phyloP scores from a whole-genome alignment of 2,329 filamentous ascomycete genomes.

The Penicillium sp. region DNA sequence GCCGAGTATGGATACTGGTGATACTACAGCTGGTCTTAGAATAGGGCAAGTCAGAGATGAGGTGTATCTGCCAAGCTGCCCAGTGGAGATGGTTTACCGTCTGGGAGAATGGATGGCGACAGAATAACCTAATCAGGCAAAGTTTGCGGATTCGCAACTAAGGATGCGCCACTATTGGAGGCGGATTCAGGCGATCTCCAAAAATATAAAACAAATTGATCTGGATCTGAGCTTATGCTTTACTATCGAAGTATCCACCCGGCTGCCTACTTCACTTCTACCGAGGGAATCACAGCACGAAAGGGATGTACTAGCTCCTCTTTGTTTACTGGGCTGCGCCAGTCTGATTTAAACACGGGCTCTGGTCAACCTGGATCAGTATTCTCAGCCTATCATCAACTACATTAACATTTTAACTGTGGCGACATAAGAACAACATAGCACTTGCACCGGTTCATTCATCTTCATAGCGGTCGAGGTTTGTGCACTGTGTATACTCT shows the following conservation, averaged over 20 bases:
- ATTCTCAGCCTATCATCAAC: not conserved
- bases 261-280: conserved; percentile 10
- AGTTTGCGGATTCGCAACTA: conserved; percentile 7
- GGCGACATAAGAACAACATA: conserved; percentile 4
- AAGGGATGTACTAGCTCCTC: not conserved
- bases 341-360: conserved; percentile 13
- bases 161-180: not conserved
- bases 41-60: not conserved
- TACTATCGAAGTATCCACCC: conserved; percentile 7
- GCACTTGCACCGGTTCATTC: not conserved
- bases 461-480: not conserved
- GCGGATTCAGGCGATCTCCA: conserved; percentile 13
- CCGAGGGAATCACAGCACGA: conserved; percentile 14
- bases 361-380: conserved; percentile 7
- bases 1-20: not conserved
- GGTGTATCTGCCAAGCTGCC: not conserved
- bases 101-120: not conserved
- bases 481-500: not conserved
- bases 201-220: conserved; percentile 2
- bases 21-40: not conserved
- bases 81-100: not conserved
- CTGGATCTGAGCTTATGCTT: conserved; percentile 1
- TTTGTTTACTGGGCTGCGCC: conserved; percentile 1
- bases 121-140: conserved; percentile 13
- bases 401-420: conserved; percentile 4